phyloP scores from a whole-genome alignment of 257 asterid species.

The Jacaranda copaia region DNA sequence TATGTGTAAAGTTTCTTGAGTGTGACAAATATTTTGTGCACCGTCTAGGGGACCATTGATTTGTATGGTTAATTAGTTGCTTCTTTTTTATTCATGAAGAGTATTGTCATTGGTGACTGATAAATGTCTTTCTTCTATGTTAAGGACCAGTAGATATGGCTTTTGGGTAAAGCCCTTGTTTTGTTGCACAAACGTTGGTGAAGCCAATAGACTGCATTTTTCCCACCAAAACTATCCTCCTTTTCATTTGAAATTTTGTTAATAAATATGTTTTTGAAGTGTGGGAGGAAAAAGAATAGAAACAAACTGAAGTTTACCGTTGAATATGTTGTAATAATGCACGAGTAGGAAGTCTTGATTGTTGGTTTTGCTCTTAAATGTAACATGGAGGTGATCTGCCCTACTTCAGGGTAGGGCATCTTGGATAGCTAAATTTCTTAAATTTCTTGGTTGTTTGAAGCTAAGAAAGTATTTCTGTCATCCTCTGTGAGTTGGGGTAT shows the following conservation, averaged over 20 bases:
- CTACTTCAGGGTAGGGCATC: neutral
- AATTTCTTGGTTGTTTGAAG: too few species aligned
- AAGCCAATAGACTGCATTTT: neutral
- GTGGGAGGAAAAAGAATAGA: neutral
- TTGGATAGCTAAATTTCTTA: neutral
- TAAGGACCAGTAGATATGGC: neutral
- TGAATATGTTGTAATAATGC: neutral
- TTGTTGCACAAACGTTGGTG: neutral
- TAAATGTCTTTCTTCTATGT: neutral
- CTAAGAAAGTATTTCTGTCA: too few species aligned
- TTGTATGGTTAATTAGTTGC: neutral
- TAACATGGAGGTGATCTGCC: neutral
- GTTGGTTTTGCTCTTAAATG: neutral
- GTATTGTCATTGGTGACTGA: neutral
- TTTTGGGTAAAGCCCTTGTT: neutral
- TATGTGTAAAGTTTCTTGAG: slow-evolving; percentile 31
- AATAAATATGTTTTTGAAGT: neutral
- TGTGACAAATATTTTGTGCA: neutral
- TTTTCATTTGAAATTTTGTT: neutral
- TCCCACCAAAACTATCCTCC: neutral
- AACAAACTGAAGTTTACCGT: neutral
- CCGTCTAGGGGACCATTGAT: neutral
- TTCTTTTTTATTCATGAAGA: neutral
- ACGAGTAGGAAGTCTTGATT: neutral
- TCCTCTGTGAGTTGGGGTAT: too few species aligned